Base-by-base conservation (phyloP, 2,329 filamentous ascomycete genomes). In the Rhytidhysteron rufulum region DNA sequence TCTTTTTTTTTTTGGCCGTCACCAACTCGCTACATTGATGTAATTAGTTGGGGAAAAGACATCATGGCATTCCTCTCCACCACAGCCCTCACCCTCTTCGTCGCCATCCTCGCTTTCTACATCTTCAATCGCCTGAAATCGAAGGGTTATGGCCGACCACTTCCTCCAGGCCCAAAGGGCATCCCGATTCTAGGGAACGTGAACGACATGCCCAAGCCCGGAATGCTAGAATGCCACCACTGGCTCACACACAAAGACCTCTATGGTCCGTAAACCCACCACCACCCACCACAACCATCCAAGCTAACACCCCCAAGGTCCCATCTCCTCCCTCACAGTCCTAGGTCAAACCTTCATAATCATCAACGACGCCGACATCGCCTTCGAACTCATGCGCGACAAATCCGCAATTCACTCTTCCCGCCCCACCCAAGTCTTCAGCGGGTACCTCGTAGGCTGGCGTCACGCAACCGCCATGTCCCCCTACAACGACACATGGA, bases 171-270 rank as follows among this genome's bases (percentile, higher is more conserved):
- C 0, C 74, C 74, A 0, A 70, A 56, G 20, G 60, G 59, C 0
- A 53, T 68, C 5, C 71, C 71, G 0, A 5, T 77, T 0, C 13
- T 77, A 2, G 74, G 74, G 2, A 77, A 76, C 43, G 42, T 75
- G 4, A 31, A 39, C 0, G 72, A 76, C 43, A 56, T 77, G 3
- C 74, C 74, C 1, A 45, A 57, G 0, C 21, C 48, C 5, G 57
- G 55, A 1, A 39, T 37, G 9, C 59, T 49, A 9, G 67, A 69
- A 32, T 66, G 53, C 53, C 31, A 54, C 15, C 65, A 70, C 37
- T 70, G 66, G 66, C 37, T 63, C 4, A 58, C 68, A 24, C 57
- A 66, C 42, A 69, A 67, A 30, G 4, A 30, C 16, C 16, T 30
- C 13, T 30, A 30, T 8, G 27, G 27, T 30, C 16, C 27, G 27